Conservation (phyloP, 148 eudicot species). For the Suaeda aralocaspica region DNA sequence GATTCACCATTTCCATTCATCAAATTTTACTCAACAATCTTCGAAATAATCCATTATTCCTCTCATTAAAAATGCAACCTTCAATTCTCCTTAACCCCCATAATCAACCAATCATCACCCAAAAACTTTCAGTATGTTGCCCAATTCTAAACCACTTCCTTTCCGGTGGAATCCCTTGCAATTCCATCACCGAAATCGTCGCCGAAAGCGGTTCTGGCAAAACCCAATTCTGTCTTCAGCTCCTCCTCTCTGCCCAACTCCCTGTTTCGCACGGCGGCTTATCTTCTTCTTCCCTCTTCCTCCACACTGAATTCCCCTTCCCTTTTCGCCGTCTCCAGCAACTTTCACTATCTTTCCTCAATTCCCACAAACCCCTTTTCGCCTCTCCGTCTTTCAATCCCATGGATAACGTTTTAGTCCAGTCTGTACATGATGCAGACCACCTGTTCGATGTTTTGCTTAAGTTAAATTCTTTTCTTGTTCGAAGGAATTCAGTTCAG, state of each 20-base stretch:
- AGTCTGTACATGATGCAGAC: slow-evolving; percentile 45
- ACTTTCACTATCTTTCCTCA: slow-evolving; percentile 35
- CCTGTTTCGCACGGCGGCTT: slow-evolving; percentile 62
- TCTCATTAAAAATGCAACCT: slow-evolving; percentile 42
- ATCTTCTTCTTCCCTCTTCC: slow-evolving; percentile 51
- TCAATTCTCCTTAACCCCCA: slow-evolving; percentile 37
- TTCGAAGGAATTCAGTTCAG: slow-evolving; percentile 22
- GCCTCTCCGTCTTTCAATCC: slow-evolving; percentile 33
- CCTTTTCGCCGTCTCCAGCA: slow-evolving; percentile 74
- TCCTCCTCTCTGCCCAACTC: slow-evolving; percentile 76
- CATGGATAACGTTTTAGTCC: slow-evolving; percentile 36
- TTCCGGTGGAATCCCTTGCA: slow-evolving; percentile 74
- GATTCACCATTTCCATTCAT: neutral
- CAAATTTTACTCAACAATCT: neutral
- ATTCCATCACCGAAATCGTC: slow-evolving; percentile 68
- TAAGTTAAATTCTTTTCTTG: slow-evolving; percentile 39
- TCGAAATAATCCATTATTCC: neutral
- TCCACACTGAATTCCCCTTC: slow-evolving; percentile 79
- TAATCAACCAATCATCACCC: slow-evolving; percentile 30
- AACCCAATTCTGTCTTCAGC: slow-evolving; percentile 85
- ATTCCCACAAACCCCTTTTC: slow-evolving; percentile 22
- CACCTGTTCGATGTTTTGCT: slow-evolving; percentile 82
- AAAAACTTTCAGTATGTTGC: slow-evolving; percentile 51
- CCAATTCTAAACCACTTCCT: slow-evolving; percentile 59
- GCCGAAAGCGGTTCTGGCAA: slow-evolving; percentile 84